A percentile compares a stretch with the other conserved stretches of the same genome.
These are phyloP conservation scores for Imleria badia DNA, from an alignment of 768 basidiomycete species.

Conservation along the genomic window DNA sequence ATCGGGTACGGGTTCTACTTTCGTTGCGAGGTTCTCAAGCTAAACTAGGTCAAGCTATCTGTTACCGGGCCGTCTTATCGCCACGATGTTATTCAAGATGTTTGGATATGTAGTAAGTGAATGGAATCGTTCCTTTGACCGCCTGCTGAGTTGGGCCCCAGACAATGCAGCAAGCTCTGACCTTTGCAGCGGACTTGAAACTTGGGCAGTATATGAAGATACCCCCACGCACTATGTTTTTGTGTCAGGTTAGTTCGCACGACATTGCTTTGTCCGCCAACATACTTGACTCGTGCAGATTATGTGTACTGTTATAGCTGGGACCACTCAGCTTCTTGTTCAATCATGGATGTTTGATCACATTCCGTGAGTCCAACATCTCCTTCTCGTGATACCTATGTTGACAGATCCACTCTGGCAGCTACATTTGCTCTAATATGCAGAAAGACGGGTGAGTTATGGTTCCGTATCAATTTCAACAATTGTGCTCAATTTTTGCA, in stretches of 20 bases:
- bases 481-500: slow-evolving; percentile 2
- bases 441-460: slow-evolving; percentile 40
- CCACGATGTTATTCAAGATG: slow-evolving; percentile 87
- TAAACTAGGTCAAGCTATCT: slow-evolving; percentile 45
- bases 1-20: slow-evolving; percentile 44
- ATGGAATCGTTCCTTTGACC: background rate
- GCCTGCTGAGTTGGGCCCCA: slow-evolving; percentile 1
- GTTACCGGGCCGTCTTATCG: slow-evolving; percentile 73
- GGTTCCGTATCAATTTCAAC: background rate
- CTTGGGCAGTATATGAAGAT: slow-evolving; percentile 67
- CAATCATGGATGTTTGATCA: slow-evolving; percentile 70
- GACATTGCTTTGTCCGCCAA: background rate
- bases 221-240: slow-evolving; percentile 73
- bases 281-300: slow-evolving; percentile 37
- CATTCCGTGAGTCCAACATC: slow-evolving; percentile 44
- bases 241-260: slow-evolving; percentile 46
- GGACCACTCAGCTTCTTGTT: slow-evolving; percentile 72
- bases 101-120: slow-evolving; percentile 63
- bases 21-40: background rate
- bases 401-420: slow-evolving; percentile 16
- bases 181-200: slow-evolving; percentile 76
- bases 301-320: slow-evolving; percentile 63
- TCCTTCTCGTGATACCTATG: background rate
- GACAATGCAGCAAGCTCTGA: slow-evolving; percentile 48
- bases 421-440: slow-evolving; percentile 45